Base-by-base conservation (phyloP, 2,329 filamentous ascomycete genomes). In the Colletotrichum australisinense region DNA sequence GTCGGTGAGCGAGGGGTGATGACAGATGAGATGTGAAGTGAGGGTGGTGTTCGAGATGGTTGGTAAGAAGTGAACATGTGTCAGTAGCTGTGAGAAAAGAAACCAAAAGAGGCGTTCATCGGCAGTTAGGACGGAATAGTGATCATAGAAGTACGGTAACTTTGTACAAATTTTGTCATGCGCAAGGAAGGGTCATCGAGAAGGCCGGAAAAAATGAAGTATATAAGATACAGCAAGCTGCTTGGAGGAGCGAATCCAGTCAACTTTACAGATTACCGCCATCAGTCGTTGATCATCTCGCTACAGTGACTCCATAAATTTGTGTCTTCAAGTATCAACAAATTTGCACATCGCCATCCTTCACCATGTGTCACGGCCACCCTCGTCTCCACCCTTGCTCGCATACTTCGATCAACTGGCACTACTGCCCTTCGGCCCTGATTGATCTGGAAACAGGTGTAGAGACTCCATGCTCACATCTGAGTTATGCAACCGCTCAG, bases 371-470 rank as follows among this genome's bases (percentile, higher is more conserved):
- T 76, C 84, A 88, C 82, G 88, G 87, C 64, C 87, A 88, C 75
- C 88, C 88, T 68, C 85, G 87, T 63, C 81, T 82, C 74, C 88
- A 90, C 75, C 81, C 85, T 16, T 90, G 88, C 78, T 83, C 84
- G 28, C 88, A 90, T 78, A 87, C 85, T n/a, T 89, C 88, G 59
- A 83, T 89, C 75, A 86, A 85, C 74, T 90, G 87, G 87, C 83
- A 88, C 77, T 89, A 89, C 79, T 90, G 88, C 76, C 85, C 87
- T 24, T 81, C 83, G 63, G 85, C 83, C 63, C 77, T 82, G 72
- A 85, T 89, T 71, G 87, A 90, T 78, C 78, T 87, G 38, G 78
- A 82, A 46, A 89, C 87, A 0, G 86, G 87, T 22, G 85, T 86
- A 72, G 85, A 87, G 77, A 84, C 84, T 46, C 84, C 87, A 42